phyloP scores from a whole-genome alignment of 768 basidiomycete genomes.

The Naganishia randhawae region DNA sequence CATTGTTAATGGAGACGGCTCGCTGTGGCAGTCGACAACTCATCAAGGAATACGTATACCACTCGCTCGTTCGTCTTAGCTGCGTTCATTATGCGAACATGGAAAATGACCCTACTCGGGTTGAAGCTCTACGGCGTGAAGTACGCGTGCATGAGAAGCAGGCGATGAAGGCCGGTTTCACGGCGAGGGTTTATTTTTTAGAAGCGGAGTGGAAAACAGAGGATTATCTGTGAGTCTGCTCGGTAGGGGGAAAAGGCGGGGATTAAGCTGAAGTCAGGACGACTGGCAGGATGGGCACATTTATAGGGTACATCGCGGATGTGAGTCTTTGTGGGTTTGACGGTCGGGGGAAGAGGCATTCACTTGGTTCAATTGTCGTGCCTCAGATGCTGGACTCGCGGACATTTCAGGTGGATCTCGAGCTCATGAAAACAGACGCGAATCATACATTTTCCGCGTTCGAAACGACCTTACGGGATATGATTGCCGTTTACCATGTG shows the following conservation, averaged over 20 bases:
- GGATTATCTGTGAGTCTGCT: slow-evolving; percentile 27
- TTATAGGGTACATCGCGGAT: slow-evolving; percentile 29
- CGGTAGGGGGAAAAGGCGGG: neutral
- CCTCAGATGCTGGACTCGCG: slow-evolving; percentile 31
- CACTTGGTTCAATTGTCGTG: too few species aligned
- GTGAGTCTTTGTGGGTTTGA: too few species aligned
- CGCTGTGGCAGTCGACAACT: neutral
- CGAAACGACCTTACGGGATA: slow-evolving; percentile 25
- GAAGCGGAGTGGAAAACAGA: slow-evolving; percentile 26
- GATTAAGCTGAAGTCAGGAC: neutral
- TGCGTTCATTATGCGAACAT: slow-evolving; percentile 28
- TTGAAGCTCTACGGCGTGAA: neutral
- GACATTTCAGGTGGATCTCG: slow-evolving; percentile 21
- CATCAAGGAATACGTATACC: slow-evolving; percentile 15
- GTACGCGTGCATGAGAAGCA: slow-evolving; percentile 1
- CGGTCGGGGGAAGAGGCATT: too few species aligned
- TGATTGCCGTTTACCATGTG: slow-evolving; percentile 28
- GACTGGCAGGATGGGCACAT: slow-evolving; percentile 23
- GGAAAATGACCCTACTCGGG: slow-evolving; percentile 5
- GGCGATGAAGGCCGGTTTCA: slow-evolving; percentile 6
- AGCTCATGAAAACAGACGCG: neutral
- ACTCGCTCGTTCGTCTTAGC: slow-evolving; percentile 27
- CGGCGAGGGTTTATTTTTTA: slow-evolving; percentile 8
- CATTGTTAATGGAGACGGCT: neutral
- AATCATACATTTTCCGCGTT: neutral